A percentile compares a stretch with the other conserved stretches of the same genome.
phyloP scores from a whole-genome alignment of 148 eudicot species.

The Cornus florida region DNA sequence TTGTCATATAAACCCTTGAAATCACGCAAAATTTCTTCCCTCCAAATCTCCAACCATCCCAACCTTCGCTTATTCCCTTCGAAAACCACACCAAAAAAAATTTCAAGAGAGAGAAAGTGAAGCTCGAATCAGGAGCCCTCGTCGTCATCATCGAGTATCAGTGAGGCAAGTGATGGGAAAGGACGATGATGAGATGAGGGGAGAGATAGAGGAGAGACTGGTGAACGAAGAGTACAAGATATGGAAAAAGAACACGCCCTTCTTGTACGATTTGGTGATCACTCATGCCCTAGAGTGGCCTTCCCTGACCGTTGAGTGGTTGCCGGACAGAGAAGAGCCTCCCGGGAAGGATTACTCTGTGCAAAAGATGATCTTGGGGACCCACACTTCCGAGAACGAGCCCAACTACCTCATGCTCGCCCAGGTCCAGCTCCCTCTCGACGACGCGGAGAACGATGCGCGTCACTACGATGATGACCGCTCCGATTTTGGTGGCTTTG shows the following conservation, averaged over 20 bases:
- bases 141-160: background rate
- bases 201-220: constrained; percentile 71
- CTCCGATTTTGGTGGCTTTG: constrained; percentile 70
- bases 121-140: background rate
- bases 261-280: constrained; percentile 75
- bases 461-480: constrained; percentile 64
- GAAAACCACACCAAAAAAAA: too few species aligned
- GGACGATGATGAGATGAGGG: constrained; percentile 73
- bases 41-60: background rate
- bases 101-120: background rate
- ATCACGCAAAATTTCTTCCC: background rate
- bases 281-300: constrained; percentile 95
- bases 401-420: constrained; percentile 87
- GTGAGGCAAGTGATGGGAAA: constrained; percentile 47
- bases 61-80: too few species aligned
- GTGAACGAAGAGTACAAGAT: constrained; percentile 87
- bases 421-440: constrained; percentile 90
- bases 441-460: constrained; percentile 72
- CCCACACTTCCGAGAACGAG: constrained; percentile 80
- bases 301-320: constrained; percentile 93
- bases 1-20: too few species aligned
- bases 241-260: constrained; percentile 91
- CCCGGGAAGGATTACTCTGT: constrained; percentile 85
- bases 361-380: constrained; percentile 87
- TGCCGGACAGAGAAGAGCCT: constrained; percentile 75